Conservation (phyloP, 2,329 filamentous ascomycete genomes). For the Tolypocladium sp. region DNA sequence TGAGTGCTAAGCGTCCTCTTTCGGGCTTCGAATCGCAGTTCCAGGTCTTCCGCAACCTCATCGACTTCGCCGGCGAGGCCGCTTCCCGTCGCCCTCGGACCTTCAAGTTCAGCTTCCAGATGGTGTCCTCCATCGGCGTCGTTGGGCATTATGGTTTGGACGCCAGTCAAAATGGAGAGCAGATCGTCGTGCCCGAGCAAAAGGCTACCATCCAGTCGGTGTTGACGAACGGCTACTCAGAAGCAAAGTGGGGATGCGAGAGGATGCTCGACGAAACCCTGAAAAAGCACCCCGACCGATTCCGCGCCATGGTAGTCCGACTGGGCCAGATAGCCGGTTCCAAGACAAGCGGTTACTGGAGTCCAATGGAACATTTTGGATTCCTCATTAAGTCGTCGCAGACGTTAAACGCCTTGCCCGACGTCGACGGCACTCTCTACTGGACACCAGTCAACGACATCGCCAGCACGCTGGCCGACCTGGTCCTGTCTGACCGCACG, state of each 20-base stretch:
- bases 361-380: constrained; percentile 38
- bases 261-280: constrained; percentile 39
- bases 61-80: constrained; percentile 30
- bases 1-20: constrained; percentile 21
- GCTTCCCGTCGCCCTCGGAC: constrained; percentile 6
- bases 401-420: constrained; percentile 30
- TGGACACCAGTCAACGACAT: constrained; percentile 36
- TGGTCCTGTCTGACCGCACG: not conserved
- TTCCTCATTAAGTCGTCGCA: constrained; percentile 42
- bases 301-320: constrained; percentile 34
- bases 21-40: constrained; percentile 36
- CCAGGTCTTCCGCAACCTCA: constrained; percentile 32
- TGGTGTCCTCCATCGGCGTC: constrained; percentile 30
- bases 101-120: constrained; percentile 22
- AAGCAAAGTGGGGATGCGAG: constrained; percentile 43
- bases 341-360: constrained; percentile 42
- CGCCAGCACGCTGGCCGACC: constrained; percentile 7
- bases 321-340: constrained; percentile 45
- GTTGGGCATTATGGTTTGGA: constrained; percentile 17
- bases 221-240: constrained; percentile 37
- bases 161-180: constrained; percentile 10
- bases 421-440: constrained; percentile 26
- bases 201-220: constrained; percentile 26
- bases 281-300: constrained; percentile 27
- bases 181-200: constrained; percentile 31